Evolutionary conservation across 805 yeast species (phyloP), one percentile per base, ranked within the genome.

Genomic region (Limtongia smithiae): DNA sequence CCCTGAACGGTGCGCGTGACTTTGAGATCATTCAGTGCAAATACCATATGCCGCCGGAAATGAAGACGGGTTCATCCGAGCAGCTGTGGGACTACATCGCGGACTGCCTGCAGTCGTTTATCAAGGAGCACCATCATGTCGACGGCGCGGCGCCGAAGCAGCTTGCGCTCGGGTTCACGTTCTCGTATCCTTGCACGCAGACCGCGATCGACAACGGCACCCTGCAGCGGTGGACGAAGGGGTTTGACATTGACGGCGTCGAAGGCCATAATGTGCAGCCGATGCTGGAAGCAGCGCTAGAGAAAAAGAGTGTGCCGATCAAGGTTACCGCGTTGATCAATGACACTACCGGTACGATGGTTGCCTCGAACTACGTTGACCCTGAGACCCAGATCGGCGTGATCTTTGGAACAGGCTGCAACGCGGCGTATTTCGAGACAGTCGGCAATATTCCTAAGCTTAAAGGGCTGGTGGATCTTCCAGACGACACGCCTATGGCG

Each of bases 211-310:
- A 87, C 74, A 75, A 78, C 60, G 98, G 97, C 68, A 66, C 84
- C 48, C 78, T 91, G 65, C 96, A 88, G 75, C 79, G 91, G 70
- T 91, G 97, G 97, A 91, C 97, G 56, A 91, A 91, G 74, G 98
- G 97, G 58, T 91, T 86, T 71, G 96, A 91, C 69, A 88, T 91
- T 61, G 84, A 79, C 51, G 87, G 84, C 51, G 96, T 91, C 50
- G 97, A 91, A 73, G 96, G 96, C 57, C 79, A 85, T 50, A 94
- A 91, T 65, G 96, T 91, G 53, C 96, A 85, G 44, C 94, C 95
- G 56, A 76, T 90, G 87, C 78, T 91, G 64, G 95, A 86, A 71
- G 71, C 71, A 11, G 86, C 95, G 35, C 75, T 91, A 58, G 73
- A 77, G 58, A 74, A 75, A 60, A 72, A 73, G 57, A 68, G 76